These are phyloP conservation scores for Aspergillus versicolor DNA, from an alignment of 2,329 filamentous ascomycete species.

Conservation along the genomic window DNA sequence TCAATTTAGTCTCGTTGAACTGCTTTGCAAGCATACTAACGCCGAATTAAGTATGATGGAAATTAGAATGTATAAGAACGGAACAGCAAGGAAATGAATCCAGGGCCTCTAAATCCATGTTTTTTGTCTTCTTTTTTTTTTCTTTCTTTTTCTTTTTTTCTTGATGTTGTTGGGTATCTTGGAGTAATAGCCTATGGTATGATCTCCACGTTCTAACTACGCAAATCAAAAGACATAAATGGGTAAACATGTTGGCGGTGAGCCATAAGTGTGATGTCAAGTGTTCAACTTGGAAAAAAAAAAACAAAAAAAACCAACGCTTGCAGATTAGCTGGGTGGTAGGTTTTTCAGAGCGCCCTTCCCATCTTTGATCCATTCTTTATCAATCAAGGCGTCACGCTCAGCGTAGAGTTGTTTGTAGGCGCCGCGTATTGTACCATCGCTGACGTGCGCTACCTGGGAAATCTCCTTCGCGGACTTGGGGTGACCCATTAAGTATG, in stretches of 20 bases:
- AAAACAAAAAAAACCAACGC: not conserved
- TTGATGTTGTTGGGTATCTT: constrained; percentile 18
- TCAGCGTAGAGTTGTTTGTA: constrained; percentile 84
- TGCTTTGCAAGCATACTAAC: not conserved
- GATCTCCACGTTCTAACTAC: constrained; percentile 9
- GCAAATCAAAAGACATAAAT: not conserved
- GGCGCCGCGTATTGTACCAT: constrained; percentile 93
- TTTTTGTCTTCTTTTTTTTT: constrained; percentile 4
- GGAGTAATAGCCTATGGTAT: not conserved
- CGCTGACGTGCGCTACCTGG: constrained; percentile 80
- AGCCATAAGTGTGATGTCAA: not conserved
- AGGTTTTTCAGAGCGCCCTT: constrained; percentile 70
- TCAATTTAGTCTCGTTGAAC: not conserved
- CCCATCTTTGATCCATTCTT: constrained; percentile 71
- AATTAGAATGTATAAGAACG: not conserved
- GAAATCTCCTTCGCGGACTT: constrained; percentile 86
- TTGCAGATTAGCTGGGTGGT: constrained; percentile 49
- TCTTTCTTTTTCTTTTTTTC: constrained; percentile 3
- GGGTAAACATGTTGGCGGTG: not conserved
- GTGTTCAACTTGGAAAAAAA: not conserved
- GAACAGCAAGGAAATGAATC: not conserved
- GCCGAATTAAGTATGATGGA: not conserved
- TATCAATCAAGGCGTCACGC: constrained; percentile 70
- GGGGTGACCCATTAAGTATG: constrained; percentile 76
- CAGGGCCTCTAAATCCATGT: not conserved